These are phyloP conservation scores for Bipolaris victoriae DNA, from an alignment of 2,329 filamentous ascomycete genomes.

Conservation along the genomic window DNA sequence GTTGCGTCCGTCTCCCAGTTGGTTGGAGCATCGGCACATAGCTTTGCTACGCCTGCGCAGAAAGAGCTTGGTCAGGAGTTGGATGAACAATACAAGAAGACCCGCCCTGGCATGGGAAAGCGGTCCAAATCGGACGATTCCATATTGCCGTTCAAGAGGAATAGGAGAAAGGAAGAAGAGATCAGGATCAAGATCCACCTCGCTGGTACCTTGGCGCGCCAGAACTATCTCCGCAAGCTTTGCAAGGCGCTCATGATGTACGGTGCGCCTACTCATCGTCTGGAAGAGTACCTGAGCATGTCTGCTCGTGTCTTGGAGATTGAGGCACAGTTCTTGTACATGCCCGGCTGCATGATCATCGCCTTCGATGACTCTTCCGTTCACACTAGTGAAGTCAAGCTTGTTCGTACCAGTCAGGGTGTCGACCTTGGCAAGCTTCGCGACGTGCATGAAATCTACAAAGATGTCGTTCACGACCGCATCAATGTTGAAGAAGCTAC, in stretches of 20 bases:
- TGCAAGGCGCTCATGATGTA: slow-evolving; percentile 88
- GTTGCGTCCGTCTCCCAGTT: slow-evolving; percentile 52
- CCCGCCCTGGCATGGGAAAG: slow-evolving; percentile 46
- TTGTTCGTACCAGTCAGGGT: slow-evolving; percentile 71
- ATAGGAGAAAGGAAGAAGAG: slow-evolving; percentile 55
- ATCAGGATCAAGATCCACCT: slow-evolving; percentile 67
- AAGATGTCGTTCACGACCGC: slow-evolving; percentile 80
- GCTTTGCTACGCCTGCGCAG: slow-evolving; percentile 50
- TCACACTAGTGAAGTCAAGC: slow-evolving; percentile 80
- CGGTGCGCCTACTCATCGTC: slow-evolving; percentile 85
- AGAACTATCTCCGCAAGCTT: slow-evolving; percentile 82
- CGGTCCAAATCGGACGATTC: slow-evolving; percentile 47
- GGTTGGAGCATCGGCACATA: slow-evolving; percentile 52
- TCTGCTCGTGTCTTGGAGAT: slow-evolving; percentile 87
- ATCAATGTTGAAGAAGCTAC: slow-evolving; percentile 74
- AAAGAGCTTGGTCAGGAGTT: slow-evolving; percentile 53
- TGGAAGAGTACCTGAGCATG: slow-evolving; percentile 93
- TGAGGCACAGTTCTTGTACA: slow-evolving; percentile 86
- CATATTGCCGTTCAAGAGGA: slow-evolving; percentile 47
- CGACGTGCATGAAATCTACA: slow-evolving; percentile 79
- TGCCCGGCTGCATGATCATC: slow-evolving; percentile 92
- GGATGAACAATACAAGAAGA: slow-evolving; percentile 49
- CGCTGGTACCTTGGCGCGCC: slow-evolving; percentile 74
- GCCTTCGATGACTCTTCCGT: slow-evolving; percentile 79
- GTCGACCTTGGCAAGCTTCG: slow-evolving; percentile 76